These are phyloP conservation scores for sweet orange (Citrus sinensis) DNA, from an alignment of 345 rosid genomes.

Conservation along the genomic window DVS_A1.0 CM039163.1:5681001-5681500, in stretches of 20 bases:
- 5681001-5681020: background rate
- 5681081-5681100: background rate
- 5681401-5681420: slow-evolving; percentile 80
- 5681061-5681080: slow-evolving; percentile 13
- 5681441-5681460: background rate
- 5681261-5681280: slow-evolving; percentile 10
- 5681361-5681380: slow-evolving; percentile 85
- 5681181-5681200: slow-evolving; percentile 76
- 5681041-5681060: too few relatives aligned
- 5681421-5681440: background rate
- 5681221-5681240: slow-evolving; percentile 29
- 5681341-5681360: slow-evolving; percentile 75
- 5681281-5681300: background rate
- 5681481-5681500: background rate
- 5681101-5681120: background rate
- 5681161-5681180: slow-evolving; percentile 53
- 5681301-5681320: background rate
- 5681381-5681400: slow-evolving; percentile 62
- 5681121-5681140: background rate
- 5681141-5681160: background rate
- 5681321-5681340: slow-evolving; percentile 9
- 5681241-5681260: slow-evolving; percentile 17
- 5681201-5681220: slow-evolving; percentile 70
- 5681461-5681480: background rate
- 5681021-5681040: background rate